Evolutionary conservation across 805 yeast genomes (phyloP), one percentile per base, ranked within the genome.

Genomic region (Pichia heedii): DNA sequence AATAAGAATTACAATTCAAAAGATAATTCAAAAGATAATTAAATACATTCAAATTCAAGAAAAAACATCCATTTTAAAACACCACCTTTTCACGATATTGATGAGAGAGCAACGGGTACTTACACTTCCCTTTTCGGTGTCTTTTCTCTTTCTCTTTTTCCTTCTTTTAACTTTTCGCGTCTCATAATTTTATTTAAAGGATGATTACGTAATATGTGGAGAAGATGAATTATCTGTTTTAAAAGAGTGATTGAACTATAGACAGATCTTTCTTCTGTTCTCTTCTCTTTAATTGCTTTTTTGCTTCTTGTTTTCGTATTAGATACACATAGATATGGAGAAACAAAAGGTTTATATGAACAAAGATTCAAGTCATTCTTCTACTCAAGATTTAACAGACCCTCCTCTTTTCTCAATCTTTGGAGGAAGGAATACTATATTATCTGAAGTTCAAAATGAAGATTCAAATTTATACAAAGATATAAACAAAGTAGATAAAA

Each of bases 361-460:
- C 13, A 16, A 15, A 2, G 32, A 16, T 13, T n/a, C 32, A 12
- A 16, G 4, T 15, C 33, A 33, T 5, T 43, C 46, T 4, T 43
- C 46, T 13, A 43, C 46, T 11, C 20, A 36, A 21, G 37, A 52
- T 12, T 45, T 61, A 13, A 58, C 60, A 4, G 52, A 55, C 4
- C 63, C 65, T 1, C 54, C 53, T 24, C 40, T 61, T 20, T 59
- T 51, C 36, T 40, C 55, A 2, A 51, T 60, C 20, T 61, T 55
- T 45, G 60, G 60, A 2, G 54, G 57, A 33, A 44, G 47, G 30
- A 45, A 43, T 19, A 50, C 49, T 13, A 39, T 53, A 13, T 46
- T 47, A 18, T 50, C 47, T 27, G 58, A 54, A 22, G 51, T 47
- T 24, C 51, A 49, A 12, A 51, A 50, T 6, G 55, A 50, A 7